Base-by-base conservation (phyloP, 306 rosid genomes). In the Ammopiptanthus mongolicus region DNA sequence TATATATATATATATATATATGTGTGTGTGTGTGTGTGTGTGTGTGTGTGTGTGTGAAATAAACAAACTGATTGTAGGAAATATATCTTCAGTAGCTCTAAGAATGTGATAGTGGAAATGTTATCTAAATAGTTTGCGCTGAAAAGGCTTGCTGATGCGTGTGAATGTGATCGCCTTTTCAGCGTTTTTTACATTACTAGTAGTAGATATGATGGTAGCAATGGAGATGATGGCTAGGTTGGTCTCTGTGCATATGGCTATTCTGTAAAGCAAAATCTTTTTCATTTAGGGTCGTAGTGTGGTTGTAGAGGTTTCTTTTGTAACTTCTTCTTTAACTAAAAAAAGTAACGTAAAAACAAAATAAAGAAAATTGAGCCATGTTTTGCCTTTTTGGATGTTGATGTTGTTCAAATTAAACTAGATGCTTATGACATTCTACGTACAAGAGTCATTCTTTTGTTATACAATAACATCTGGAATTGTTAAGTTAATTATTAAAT, bases 161-260 rank as follows among this genome's bases (percentile, higher is more conserved):
- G n/a, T n/a, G n/a, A n/a, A 41, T 48, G 71, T 75, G 44, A 50
- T 75, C 8, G 14, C 64, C 55, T 69, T 66, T 65, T 47, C 25
- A 22, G 31, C 42, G 22, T 28, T 65, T 53, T 51, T 0, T 2
- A 17, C 64, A 7, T 33, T 58, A 8, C 50, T 34, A 34, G 55
- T 66, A 12, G 57, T 57, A 8, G 50, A 4, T 68, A 42, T 29
- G 62, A 29, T 39, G 48, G 23, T 75, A 71, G 44, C n/a, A n/a
- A n/a, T n/a, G n/a, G n/a, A n/a, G n/a, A n/a, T n/a, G n/a, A n/a
- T n/a, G n/a, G n/a, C n/a, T n/a, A n/a, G n/a, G n/a, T n/a, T 81
- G 55, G 53, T n/a, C n/a, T 23, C 56, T 65, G 3, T 17, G 60
- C 37, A 13, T 8, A 29, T 44, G 21, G 15, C 15, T 44, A 44